Conservation (phyloP, 164 flowering plant species). For the Vitis vinifera region DNA sequence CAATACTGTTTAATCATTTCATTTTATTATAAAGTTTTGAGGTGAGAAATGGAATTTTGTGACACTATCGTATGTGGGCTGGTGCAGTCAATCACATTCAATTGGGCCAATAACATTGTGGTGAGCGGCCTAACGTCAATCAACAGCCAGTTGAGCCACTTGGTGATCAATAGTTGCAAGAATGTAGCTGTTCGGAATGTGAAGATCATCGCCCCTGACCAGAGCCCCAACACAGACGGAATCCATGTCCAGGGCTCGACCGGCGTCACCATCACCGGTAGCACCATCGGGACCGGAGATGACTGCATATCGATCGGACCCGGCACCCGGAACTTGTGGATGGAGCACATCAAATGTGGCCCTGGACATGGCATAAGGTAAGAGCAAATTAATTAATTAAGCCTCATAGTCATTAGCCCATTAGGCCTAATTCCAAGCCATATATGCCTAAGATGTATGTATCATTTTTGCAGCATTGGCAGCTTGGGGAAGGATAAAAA, state of each 20-base stretch:
- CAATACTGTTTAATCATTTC: no score
- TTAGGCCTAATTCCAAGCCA: not conserved
- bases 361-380: constrained; percentile 62
- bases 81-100: constrained; percentile 33
- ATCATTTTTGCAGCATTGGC: constrained; percentile 34
- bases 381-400: no score
- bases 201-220: constrained; percentile 34
- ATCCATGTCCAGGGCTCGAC: constrained; percentile 40
- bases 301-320: constrained; percentile 55
- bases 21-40: constrained; percentile 16
- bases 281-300: constrained; percentile 44
- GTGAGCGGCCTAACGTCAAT: constrained; percentile 40
- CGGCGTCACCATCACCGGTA: constrained; percentile 25
- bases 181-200: constrained; percentile 33
- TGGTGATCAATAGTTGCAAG: constrained; percentile 29
- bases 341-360: constrained; percentile 34
- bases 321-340: constrained; percentile 34
- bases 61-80: constrained; percentile 3
- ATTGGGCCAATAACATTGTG: constrained; percentile 23
- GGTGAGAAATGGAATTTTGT: no score
- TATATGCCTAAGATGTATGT: not conserved
- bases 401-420: not conserved
- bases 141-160: constrained; percentile 44
- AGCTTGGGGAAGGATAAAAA: constrained; percentile 32
- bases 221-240: constrained; percentile 66